Evolutionary conservation across 2,329 filamentous ascomycete genomes (phyloP), one percentile per base, ranked within the genome.

Genomic region (Xylaria sp.): DNA sequence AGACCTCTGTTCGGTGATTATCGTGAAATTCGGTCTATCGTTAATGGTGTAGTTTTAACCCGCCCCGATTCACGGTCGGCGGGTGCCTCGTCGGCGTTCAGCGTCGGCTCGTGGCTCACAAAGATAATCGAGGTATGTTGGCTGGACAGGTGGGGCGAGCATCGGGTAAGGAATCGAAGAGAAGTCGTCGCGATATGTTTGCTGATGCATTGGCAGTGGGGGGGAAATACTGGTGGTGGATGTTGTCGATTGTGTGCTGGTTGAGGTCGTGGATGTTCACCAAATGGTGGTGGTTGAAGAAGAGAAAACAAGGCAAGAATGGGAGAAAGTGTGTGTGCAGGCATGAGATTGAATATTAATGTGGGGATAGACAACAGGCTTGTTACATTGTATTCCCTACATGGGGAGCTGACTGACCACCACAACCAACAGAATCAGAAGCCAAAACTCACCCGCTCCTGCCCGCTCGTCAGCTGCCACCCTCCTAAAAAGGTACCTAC

Each of bases 161-260:
- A 89, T 89, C 85, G 88, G 86, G 84, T 86, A 85, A 77, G 85
- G 84, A 75, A 83, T 84, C 74, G 83, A 80, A 74, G 79, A 80
- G 71, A 76, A 78, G 71, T 79, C 75, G 79, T 82, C 78, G 75
- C 75, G 78, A 72, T 81, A 79, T 77, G 80, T 81, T 82, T 83
- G 82, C 82, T 82, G 85, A 87, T 86, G 86, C 87, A 89, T 89
- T 89, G 79, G 84, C 79, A 75, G 69, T 62, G 62, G 66, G 65
- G 33, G 28, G 52, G 58, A 1, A 25, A 66, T 70, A 66, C 60
- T 60, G 52, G 60, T 20, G 25, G 56, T 41, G 31, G 51, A 25
- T 51, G 64, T 69, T 71, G 63, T 65, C 41, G 65, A 51, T 63
- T 36, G 56, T 60, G 65, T 52, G 62, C 20, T 67, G 55, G 60